Evolutionary conservation across 2,329 filamentous ascomycete genomes (phyloP).

Genomic region (Cytospora chrysosperma): DNA sequence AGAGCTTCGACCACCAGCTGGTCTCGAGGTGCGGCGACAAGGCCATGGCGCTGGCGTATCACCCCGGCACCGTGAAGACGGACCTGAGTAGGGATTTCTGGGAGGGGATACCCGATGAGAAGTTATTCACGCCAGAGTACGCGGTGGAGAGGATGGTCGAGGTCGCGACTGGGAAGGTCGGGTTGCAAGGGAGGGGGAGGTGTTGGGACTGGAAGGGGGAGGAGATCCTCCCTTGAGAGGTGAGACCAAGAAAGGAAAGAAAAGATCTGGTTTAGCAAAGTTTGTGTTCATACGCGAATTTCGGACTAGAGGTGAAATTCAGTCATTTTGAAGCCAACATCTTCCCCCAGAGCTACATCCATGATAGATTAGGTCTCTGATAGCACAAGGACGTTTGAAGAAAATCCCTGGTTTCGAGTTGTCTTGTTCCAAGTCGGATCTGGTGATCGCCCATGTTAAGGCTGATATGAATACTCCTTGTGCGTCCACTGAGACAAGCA

Average conservation of each 20-base stretch:
- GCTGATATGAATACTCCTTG: neutral
- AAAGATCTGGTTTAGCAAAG: neutral
- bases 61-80: conserved; percentile 80
- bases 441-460: neutral
- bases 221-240: conserved; percentile 56
- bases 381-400: neutral
- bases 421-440: neutral
- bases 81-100: conserved; percentile 72
- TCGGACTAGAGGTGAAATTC: neutral
- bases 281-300: neutral
- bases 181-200: conserved; percentile 54
- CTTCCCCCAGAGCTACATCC: neutral
- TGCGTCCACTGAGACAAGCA: neutral
- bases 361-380: neutral
- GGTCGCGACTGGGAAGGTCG: conserved; percentile 52
- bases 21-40: conserved; percentile 54
- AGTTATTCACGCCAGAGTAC: conserved; percentile 66
- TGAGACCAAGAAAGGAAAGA: neutral
- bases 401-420: neutral
- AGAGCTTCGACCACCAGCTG: conserved; percentile 70
- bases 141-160: conserved; percentile 64
- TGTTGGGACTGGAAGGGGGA: conserved; percentile 71
- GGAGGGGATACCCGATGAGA: conserved; percentile 57
- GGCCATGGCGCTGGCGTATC: conserved; percentile 68
- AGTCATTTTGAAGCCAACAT: too few relatives aligned